Evolutionary conservation across 768 basidiomycete species (phyloP).

Genomic region (Amanita exitialis): DNA sequence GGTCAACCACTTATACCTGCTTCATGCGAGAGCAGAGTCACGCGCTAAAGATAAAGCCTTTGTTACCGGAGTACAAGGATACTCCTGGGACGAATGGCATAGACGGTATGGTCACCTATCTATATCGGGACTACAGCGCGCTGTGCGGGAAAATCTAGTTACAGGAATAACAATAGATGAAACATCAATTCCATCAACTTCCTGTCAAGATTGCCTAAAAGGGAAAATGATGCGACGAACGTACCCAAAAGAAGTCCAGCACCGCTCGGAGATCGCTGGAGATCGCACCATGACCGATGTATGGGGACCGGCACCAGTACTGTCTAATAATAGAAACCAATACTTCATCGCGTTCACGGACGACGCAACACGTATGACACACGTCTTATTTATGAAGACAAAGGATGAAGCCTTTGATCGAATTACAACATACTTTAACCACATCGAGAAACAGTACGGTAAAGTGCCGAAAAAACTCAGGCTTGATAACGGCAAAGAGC

Average conservation of each 20-base stretch:
- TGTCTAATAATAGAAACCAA: background rate
- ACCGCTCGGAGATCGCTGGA: background rate
- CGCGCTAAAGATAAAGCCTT: too few relatives aligned
- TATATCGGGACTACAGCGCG: too few relatives aligned
- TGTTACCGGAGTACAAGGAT: too few relatives aligned
- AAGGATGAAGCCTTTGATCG: slow-evolving; percentile 1
- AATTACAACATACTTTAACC: background rate
- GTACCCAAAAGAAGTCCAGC: background rate
- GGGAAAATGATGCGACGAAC: background rate
- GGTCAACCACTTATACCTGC: too few relatives aligned
- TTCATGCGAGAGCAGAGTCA: too few relatives aligned
- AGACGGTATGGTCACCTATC: too few relatives aligned
- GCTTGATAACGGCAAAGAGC: too few relatives aligned
- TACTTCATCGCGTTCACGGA: slow-evolving; percentile 6
- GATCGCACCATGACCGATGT: background rate
- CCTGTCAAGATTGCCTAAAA: background rate
- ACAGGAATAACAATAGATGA: too few relatives aligned
- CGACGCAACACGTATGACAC: background rate
- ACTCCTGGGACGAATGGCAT: too few relatives aligned
- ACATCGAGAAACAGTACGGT: background rate
- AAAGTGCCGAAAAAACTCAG: too few relatives aligned
- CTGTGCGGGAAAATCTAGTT: too few relatives aligned
- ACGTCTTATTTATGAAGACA: background rate
- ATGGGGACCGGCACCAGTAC: background rate
- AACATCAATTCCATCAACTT: too few relatives aligned